Base-by-base conservation (phyloP, 2,329 filamentous ascomycete species). In the Biscogniauxia mediterranea region DNA sequence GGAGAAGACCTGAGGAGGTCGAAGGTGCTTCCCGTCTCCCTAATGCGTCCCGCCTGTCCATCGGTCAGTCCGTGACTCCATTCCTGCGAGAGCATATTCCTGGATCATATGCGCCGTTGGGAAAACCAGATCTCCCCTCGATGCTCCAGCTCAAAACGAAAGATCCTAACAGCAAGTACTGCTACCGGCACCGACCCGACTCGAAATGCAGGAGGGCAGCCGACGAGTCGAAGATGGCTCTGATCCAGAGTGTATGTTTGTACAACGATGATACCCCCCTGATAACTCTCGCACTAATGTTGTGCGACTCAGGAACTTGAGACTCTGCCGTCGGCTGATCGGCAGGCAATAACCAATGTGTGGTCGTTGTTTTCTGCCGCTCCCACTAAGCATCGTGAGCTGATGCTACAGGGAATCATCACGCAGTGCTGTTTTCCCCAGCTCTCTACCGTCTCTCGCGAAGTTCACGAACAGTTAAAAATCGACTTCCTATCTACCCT, bases 301-400 rank as follows among this genome's bases (percentile, higher is more conserved):
- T n/a, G 17, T 46, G 15, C 17, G 3, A 46, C 23, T 55, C 64
- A 93, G 89, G 90, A 95, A 76, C 86, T 98, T 57, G 90, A 94
- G 69, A 88, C 85, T 54, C 84, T 97, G 38, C 89, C 93, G 5
- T 85, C 90, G 64, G 88, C 86, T 66, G 95, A 99, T 74, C 93
- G 97, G 77, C 92, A 97, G 77, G 93, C 91, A 72, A 97, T 99
- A 70, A 92, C 93, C 38, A 94, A 97, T 71, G 93, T 98, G 59
- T 99, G 95, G 95, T 96, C 94, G 0, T 83, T 98, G 54, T 99
- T 99, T 80, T 98, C 94, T 0, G 95, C 95, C 49, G 93, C 95
- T 0, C 95, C 95, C 0, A 85, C 92, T 9, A 97, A 96, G 74
- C 94, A 98, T 72, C 89, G 95, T 68, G 94, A 96, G 65, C 84